These are phyloP conservation scores for Earliella scabrosa DNA, from an alignment of 1,284 basidiomycete genomes.

Conservation along the genomic window DNA sequence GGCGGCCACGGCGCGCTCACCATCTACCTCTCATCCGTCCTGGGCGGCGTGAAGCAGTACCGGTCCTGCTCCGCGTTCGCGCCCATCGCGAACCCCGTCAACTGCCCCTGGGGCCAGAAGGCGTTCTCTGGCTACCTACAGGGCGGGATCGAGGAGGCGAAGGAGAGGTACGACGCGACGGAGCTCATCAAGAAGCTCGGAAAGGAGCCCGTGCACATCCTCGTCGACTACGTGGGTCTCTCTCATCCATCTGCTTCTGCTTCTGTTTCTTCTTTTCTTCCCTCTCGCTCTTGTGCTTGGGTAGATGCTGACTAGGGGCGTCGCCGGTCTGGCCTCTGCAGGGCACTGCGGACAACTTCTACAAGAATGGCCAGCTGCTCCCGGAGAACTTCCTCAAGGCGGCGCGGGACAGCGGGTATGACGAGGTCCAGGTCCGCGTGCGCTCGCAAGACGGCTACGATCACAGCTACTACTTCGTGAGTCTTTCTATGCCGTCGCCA, in stretches of 20 bases:
- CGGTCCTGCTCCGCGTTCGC: constrained; percentile 93
- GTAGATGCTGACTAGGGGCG: constrained; percentile 1
- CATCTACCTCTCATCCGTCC: constrained; percentile 78
- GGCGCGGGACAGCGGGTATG: constrained; percentile 73
- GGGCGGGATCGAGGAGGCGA: constrained; percentile 80
- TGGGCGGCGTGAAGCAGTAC: constrained; percentile 58
- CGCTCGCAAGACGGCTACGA: constrained; percentile 90
- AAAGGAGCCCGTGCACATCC: constrained; percentile 74
- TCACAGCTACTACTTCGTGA: constrained; percentile 91
- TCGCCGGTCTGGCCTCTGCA: constrained; percentile 32
- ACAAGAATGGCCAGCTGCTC: constrained; percentile 84
- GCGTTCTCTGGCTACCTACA: constrained; percentile 91
- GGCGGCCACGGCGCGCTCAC: constrained; percentile 96
- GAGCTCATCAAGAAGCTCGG: constrained; percentile 70
- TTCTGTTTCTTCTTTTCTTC: too few relatives aligned
- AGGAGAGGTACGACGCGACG: constrained; percentile 82
- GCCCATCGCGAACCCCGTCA: constrained; percentile 89
- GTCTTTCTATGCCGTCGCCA: constrained; percentile 35
- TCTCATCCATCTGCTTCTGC: too few relatives aligned
- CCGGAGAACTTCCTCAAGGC: constrained; percentile 89
- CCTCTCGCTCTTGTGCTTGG: not conserved
- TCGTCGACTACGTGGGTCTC: constrained; percentile 79
- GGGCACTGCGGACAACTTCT: constrained; percentile 89
- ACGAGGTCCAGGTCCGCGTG: constrained; percentile 79
- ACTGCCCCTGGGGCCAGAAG: constrained; percentile 91